Base-by-base conservation (phyloP, 2,329 filamentous ascomycete species). In the Pestalotiopsis sp. region DNA sequence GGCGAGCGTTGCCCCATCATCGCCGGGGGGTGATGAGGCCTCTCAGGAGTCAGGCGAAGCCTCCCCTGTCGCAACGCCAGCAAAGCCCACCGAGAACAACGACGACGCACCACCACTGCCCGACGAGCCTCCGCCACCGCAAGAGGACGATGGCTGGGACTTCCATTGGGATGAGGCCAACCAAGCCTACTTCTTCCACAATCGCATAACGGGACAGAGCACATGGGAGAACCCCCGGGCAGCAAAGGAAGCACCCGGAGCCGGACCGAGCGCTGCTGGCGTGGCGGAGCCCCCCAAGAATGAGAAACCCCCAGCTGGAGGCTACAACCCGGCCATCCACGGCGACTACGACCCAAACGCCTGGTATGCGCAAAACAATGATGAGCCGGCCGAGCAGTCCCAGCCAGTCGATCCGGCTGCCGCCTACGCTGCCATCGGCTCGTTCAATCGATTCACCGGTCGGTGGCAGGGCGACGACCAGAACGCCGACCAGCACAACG, bases 241-340 rank as follows among this genome's bases (percentile, higher is more conserved):
- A 4, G 87, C 91, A 4, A 82, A 78, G 6, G 67, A 75, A n/a
- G 69, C 76, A 27, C 69, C 78, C 4, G 69, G 75, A 11, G 67
- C 75, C 20, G 70, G 73, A 39, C 71, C 74, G 52, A 68, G 70
- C 17, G 52, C 74, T 3, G 66, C 76, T 14, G 68, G 75, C 2
- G 70, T 75, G 2, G 72, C 77, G 7, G 74, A 74, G 9, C 73
- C 73, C 12, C 80, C 79, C 5, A 72, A 77, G 66, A 77, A 79
- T 68, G 80, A 81, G 70, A 78, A 68, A 66, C 82, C 73, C 60
- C 82, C 88, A 25, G 87, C 86, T 4, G 91, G 91, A 69, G 94
- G 95, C 70, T 99, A 99, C 83, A 97, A 98, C 78, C 96, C 96
- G 1, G 93, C 94, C 27, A 95, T 99, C 60, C 96, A 99, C 79